Conservation (phyloP, 768 basidiomycete genomes). For the Lactarius indigo region DNA sequence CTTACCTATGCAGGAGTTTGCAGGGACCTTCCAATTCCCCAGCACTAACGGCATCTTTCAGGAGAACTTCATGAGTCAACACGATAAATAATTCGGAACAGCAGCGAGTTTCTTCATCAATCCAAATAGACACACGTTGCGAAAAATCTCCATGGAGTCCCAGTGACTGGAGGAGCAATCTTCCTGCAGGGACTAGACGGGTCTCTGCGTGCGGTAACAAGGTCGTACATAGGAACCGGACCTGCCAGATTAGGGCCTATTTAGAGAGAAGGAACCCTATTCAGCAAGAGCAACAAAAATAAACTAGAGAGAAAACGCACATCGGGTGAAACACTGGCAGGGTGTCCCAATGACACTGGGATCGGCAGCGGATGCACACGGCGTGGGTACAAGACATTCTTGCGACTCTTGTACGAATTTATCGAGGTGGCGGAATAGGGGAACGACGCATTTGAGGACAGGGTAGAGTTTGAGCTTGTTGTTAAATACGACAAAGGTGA, state of each 20-base stretch:
- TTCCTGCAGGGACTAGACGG: not conserved
- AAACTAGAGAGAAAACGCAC: not conserved
- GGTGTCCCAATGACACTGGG: not conserved
- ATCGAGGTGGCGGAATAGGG: too few relatives aligned
- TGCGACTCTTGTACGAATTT: too few relatives aligned
- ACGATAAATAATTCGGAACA: not conserved
- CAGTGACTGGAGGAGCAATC: not conserved
- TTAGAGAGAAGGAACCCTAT: not conserved
- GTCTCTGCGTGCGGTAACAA: not conserved
- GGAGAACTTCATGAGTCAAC: not conserved
- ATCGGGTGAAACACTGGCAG: not conserved
- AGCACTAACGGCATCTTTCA: not conserved
- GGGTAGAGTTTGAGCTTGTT: too few relatives aligned
- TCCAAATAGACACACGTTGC: too few relatives aligned
- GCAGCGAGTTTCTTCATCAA: not conserved
- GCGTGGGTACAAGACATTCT: too few relatives aligned
- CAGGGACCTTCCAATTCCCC: not conserved
- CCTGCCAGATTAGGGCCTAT: not conserved
- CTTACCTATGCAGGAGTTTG: not conserved
- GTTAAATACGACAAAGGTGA: too few relatives aligned
- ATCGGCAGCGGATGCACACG: not conserved
- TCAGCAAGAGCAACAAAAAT: not conserved
- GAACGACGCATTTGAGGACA: too few relatives aligned
- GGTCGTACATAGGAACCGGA: not conserved
- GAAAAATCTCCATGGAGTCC: not conserved